Evolutionary conservation across 192 early-diverging fungal species (phyloP).

Genomic region (Entomortierella beljakovae): DNA sequence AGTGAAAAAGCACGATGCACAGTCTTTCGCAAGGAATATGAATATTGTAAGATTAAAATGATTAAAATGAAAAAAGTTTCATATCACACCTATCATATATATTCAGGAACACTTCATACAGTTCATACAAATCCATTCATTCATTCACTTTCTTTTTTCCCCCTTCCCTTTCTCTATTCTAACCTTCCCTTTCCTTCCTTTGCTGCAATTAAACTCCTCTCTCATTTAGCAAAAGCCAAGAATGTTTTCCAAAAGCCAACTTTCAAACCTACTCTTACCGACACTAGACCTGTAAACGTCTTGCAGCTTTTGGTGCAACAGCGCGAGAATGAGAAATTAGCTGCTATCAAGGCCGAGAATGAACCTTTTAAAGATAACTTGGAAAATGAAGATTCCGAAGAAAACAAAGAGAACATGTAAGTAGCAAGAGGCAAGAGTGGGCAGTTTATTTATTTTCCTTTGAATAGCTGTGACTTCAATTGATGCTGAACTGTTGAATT

Average conservation of each 20-base stretch:
- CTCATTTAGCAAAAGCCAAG: conserved; percentile 23
- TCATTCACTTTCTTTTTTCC: conserved; percentile 1
- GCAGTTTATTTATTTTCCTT: neutral
- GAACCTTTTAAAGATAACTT: conserved; percentile 28
- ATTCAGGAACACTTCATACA: neutral
- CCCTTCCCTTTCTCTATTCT: neutral
- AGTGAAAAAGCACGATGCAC: conserved; percentile 54
- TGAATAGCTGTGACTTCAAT: neutral
- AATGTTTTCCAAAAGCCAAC: conserved; percentile 17
- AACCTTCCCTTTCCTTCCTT: neutral
- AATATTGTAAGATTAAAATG: conserved; percentile 24
- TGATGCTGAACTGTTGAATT: neutral
- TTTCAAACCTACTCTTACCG: conserved; percentile 22
- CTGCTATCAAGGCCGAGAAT: conserved; percentile 31
- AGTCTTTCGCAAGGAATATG: conserved; percentile 52
- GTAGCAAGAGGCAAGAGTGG: neutral
- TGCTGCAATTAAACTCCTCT: too few relatives aligned
- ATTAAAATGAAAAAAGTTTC: neutral
- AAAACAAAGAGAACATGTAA: conserved; percentile 51
- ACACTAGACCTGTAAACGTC: conserved; percentile 36
- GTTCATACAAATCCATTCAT: neutral
- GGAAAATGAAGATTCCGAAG: conserved; percentile 39
- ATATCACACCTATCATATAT: neutral
- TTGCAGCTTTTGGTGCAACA: conserved; percentile 25
- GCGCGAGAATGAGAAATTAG: conserved; percentile 31